Evolutionary conservation across 2,329 filamentous ascomycete genomes (phyloP).

Genomic region (Diplodia intermedia): DNA sequence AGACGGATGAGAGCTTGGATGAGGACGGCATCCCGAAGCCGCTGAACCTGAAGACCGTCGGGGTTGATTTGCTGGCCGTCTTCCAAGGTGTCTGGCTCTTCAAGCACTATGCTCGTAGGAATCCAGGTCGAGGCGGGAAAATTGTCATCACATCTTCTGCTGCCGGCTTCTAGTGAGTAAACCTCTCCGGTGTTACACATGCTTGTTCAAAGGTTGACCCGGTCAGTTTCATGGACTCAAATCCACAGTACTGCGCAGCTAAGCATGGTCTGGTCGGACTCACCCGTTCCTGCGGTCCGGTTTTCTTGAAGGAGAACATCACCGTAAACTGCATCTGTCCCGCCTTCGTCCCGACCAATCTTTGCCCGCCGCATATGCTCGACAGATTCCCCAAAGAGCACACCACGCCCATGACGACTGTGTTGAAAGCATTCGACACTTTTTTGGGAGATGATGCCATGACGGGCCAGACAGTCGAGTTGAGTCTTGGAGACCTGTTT

Average conservation of each 20-base stretch:
- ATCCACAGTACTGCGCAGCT: constrained; percentile 46
- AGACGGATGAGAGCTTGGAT: constrained; percentile 41
- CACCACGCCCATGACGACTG: constrained; percentile 51
- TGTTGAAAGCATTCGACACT: constrained; percentile 50
- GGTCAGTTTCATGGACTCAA: constrained; percentile 39
- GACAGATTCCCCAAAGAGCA: constrained; percentile 49
- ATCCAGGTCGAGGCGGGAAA: constrained; percentile 39
- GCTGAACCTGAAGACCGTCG: constrained; percentile 46
- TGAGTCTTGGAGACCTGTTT: constrained; percentile 50
- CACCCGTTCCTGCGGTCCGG: constrained; percentile 45
- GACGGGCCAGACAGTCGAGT: constrained; percentile 52
- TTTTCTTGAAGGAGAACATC: constrained; percentile 46
- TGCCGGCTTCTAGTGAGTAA: constrained; percentile 44
- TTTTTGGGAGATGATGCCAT: constrained; percentile 45
- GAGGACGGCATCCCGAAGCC: constrained; percentile 36
- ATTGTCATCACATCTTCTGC: constrained; percentile 46
- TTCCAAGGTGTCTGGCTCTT: constrained; percentile 49
- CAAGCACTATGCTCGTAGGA: constrained; percentile 43
- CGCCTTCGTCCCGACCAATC: constrained; percentile 49
- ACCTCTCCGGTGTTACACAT: constrained; percentile 16
- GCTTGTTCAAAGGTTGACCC: background rate
- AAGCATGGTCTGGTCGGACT: constrained; percentile 49
- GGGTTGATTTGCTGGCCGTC: constrained; percentile 44
- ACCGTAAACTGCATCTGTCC: constrained; percentile 53
- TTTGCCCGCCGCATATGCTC: constrained; percentile 49